A percentile compares a stretch with the other conserved stretches of the same genome.
phyloP scores from a whole-genome alignment of 805 yeast genomes.

The Hanseniaspora clermontiae region DNA sequence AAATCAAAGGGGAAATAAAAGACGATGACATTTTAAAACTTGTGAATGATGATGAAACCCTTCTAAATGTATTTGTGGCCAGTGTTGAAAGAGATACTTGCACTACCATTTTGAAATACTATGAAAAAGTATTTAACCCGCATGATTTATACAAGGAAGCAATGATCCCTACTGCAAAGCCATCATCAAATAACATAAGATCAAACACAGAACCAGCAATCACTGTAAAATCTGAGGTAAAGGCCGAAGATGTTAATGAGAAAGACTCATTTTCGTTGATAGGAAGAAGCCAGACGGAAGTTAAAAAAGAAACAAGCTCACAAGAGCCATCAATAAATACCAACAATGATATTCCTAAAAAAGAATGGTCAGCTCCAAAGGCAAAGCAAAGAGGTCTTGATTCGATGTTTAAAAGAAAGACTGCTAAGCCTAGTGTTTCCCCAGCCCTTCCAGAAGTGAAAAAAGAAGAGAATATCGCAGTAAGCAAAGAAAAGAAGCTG shows the following conservation, averaged over 20 bases:
- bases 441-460: background rate
- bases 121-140: slow-evolving; percentile 2
- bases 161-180: background rate
- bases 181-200: background rate
- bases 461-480: background rate
- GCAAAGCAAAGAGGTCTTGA: slow-evolving; percentile 8
- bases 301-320: background rate
- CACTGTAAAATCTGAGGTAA: background rate
- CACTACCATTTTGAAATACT: background rate
- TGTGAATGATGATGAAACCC: background rate
- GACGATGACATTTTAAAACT: background rate
- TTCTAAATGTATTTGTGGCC: background rate
- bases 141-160: background rate
- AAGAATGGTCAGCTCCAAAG: slow-evolving; percentile 10
- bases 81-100: background rate
- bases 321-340: background rate
- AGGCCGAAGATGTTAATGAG: background rate
- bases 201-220: background rate
- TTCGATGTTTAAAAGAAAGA: slow-evolving; percentile 9
- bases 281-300: slow-evolving; percentile 1
- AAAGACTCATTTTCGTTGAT: background rate
- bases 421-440: background rate
- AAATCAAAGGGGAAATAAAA: background rate
- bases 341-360: background rate
- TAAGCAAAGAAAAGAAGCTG: background rate